Evolutionary conservation across 192 early-diverging fungal species (phyloP), one percentile per base, ranked within the genome.

Genomic region (Linnemannia schmuckeri): DNA sequence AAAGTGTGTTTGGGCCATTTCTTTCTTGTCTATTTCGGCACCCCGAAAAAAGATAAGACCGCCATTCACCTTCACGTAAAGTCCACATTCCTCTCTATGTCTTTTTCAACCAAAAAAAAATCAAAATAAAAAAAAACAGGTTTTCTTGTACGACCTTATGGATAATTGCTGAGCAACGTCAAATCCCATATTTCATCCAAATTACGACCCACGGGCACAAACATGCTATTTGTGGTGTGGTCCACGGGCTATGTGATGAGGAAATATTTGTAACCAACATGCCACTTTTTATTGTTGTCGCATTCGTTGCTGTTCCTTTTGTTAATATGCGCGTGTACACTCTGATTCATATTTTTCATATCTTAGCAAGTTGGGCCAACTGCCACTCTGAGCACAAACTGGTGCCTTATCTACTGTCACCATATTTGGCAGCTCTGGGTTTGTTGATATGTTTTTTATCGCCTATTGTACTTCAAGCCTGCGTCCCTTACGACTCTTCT

Each of bases 121-220:
- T 24, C 3, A 55, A 55, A n/a, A 10, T 12, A 63, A 63, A 55
- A 63, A 55, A 30, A 27, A 63, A 63, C 61, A 33, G 61, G 61
- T 66, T 66, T 35, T 66, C 30, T 66, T 66, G 61, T 66, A 30
- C 61, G 30, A 66, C 61, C 30, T 20, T 10, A 7, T 66, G 61
- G 61, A 66, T 66, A 66, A 66, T 66, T 66, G 61, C 61, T 66
- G 61, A 66, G 30, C n/a, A 66, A 66, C 30, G 27, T 66, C 13
- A 33, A 66, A 15, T 66, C 49, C 49, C 20, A 15, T 15, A 22
- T 33, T 66, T 33, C 27, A 63, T 1, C 30, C 12, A 10, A 33
- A 66, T 22, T 52, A 52, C 20, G 49, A 22, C 49, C 49, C 49
- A 52, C 20, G 49, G 49, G 49, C 49, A 49, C 47, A 49, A 17